A percentile compares a stretch with the other conserved stretches of the same genome.
Evolutionary conservation across 768 basidiomycete genomes (phyloP).

Genomic region (Leccinum olivaceopallidum): DNA sequence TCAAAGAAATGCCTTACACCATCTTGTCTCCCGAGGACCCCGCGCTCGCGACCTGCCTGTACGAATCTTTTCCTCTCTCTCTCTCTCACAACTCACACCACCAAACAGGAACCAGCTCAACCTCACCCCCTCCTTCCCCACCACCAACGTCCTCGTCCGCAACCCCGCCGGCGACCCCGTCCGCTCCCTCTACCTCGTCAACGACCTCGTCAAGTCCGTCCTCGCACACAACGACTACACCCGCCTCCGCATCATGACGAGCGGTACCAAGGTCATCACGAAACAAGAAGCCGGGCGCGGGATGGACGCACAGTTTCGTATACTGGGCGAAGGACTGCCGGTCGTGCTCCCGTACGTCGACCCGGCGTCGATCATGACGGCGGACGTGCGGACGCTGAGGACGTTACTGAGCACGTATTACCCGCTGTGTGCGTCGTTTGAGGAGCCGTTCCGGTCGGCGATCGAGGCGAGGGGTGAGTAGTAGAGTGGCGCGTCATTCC

Average conservation of each 20-base stretch:
- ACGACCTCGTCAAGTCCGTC: constrained; percentile 80
- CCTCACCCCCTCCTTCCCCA: constrained; percentile 70
- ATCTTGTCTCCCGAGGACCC: constrained; percentile 74
- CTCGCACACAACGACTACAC: constrained; percentile 80
- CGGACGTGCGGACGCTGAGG: no score
- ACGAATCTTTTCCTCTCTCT: constrained; percentile 28
- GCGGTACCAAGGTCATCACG: constrained; percentile 92
- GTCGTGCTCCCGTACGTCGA: no score
- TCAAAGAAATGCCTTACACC: constrained; percentile 92
- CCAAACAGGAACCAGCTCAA: constrained; percentile 66
- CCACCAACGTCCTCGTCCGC: constrained; percentile 78
- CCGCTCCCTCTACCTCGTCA: constrained; percentile 86
- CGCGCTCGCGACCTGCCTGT: constrained; percentile 73
- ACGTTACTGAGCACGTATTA: no score
- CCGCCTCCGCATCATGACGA: constrained; percentile 82
- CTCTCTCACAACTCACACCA: not conserved
- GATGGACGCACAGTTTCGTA: constrained; percentile 47
- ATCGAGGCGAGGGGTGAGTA: constrained; percentile 2
- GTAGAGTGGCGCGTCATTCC: not conserved
- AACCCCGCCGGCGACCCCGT: constrained; percentile 73
- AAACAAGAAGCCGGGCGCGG: constrained; percentile 70
- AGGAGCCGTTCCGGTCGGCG: no score
- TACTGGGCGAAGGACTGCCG: constrained; percentile 42
- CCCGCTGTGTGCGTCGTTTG: no score
- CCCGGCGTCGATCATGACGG: no score